Base-by-base conservation (phyloP, 495 filamentous ascomycete species). In the Penicillium coffeae region DNA sequence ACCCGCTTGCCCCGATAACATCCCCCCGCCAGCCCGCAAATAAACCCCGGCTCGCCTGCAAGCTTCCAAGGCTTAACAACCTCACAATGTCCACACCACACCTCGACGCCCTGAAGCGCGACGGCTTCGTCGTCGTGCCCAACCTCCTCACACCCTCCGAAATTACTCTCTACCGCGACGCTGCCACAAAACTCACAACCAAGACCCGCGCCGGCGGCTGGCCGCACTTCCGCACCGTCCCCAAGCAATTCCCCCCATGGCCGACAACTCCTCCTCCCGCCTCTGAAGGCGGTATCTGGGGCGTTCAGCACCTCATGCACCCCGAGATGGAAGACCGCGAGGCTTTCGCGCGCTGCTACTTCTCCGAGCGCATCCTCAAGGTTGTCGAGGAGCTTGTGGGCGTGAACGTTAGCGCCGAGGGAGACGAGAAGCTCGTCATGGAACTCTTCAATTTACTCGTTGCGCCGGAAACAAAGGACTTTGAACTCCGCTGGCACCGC, bases 201-300 rank as follows among this genome's bases (percentile, higher is more conserved):
- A 69, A 76, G 44, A 82, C 86, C 32, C 77, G 81, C 50, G 44
- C 70, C 7, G 87, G 86, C 21, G 32, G 67, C 40, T 93, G 88
- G 88, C 86, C 85, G 12, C 76, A 86, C 71, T 79, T 93, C 65
- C 84, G 88, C 58, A 90, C 86, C 3, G 80, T 90, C 15, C 86
- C 85, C 42, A 90, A 90, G 59, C 88, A 91, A 64, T 93, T 93
- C 73, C 88, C 88, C 1, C 88, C 88, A 7, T 91, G 88, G 87
- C 74, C 78, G 19, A 66, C 70, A 1, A 72, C 68, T 32, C 55
- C 70, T 0, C 74, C 74, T 0, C 69, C 72, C 0, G 69, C 75
- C 42, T 70, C 68, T 0, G 69, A 74, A 25, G 74, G 72, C 48
- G 87, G 86, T 16, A 89, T 93, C 66, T 93, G 88, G 88, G 88